These are phyloP conservation scores for Sporothrix euskadiensis DNA, from an alignment of 2,329 filamentous ascomycete species.

Conservation along the genomic window DNA sequence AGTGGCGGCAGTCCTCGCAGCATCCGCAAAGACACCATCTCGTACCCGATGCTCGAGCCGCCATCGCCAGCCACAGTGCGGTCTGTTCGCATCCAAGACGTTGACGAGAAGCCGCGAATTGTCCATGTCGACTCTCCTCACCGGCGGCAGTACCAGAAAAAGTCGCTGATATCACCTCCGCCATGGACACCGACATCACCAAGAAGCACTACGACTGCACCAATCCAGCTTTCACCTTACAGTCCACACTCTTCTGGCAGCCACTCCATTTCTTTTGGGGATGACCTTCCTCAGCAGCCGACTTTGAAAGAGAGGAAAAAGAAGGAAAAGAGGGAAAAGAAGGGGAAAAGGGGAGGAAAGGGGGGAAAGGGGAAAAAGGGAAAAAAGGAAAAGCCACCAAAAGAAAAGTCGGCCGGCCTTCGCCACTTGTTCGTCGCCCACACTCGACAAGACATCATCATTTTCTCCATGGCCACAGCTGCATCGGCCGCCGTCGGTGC, in stretches of 20 bases:
- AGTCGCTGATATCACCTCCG: not conserved
- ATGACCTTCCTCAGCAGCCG: not conserved
- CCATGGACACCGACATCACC: not conserved
- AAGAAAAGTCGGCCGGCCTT: constrained; percentile 31
- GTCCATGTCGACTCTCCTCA: constrained; percentile 18
- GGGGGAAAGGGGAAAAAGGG: not conserved
- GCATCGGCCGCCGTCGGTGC: constrained; percentile 62
- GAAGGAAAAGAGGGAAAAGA: not conserved
- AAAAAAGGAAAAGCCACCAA: not conserved
- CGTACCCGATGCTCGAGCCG: constrained; percentile 9
- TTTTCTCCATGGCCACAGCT: constrained; percentile 56
- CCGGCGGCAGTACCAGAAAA: not conserved
- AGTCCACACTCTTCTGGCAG: not conserved
- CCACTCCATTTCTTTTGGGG: not conserved
- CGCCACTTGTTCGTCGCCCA: constrained; percentile 69
- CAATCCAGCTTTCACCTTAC: not conserved
- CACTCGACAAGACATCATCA: constrained; percentile 56
- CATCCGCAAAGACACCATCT: constrained; percentile 27
- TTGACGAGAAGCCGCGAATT: constrained; percentile 23
- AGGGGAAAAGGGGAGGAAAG: too few relatives aligned
- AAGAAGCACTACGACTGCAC: not conserved
- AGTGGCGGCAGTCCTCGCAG: not conserved
- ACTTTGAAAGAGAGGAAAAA: not conserved
- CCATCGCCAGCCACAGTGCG: not conserved
- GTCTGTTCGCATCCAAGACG: constrained; percentile 21